Percentiles rank a stretch among this genome's conserved stretches.
phyloP scores from a whole-genome alignment of 257 asterid genomes.

The Galeopsis tetrahit region DNA sequence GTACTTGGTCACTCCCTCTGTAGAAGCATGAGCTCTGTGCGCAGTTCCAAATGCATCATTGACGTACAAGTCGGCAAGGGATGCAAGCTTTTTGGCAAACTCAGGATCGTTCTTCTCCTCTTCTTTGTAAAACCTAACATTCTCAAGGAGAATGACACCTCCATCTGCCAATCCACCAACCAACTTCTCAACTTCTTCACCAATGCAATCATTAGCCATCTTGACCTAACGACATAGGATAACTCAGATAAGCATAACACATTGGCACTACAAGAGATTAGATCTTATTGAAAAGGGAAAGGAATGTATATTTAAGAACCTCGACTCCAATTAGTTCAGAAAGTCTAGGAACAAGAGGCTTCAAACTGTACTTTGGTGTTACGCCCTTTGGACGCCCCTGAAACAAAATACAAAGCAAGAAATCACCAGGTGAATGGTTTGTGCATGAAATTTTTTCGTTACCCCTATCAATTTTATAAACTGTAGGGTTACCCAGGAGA shows the following conservation, averaged over 20 bases:
- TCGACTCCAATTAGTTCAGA: slow-evolving; percentile 79
- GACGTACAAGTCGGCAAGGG: slow-evolving; percentile 64
- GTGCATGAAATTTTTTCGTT: not conserved
- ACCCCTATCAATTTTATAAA: not conserved
- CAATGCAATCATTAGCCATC: slow-evolving; percentile 82
- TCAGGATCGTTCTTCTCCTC: slow-evolving; percentile 67
- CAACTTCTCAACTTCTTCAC: slow-evolving; percentile 77
- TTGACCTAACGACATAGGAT: slow-evolving; percentile 51
- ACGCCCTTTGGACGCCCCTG: slow-evolving; percentile 97
- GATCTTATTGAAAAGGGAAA: not conserved
- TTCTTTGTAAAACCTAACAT: slow-evolving; percentile 65
- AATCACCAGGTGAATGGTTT: not conserved
- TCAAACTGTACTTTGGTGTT: slow-evolving; percentile 93
- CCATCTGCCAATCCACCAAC: slow-evolving; percentile 74
- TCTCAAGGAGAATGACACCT: slow-evolving; percentile 80
- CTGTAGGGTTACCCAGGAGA: not conserved
- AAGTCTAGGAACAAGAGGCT: slow-evolving; percentile 86
- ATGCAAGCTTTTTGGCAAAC: slow-evolving; percentile 63
- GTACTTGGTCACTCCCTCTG: slow-evolving; percentile 57
- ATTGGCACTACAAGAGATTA: not conserved
- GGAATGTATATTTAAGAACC: slow-evolving; percentile 40
- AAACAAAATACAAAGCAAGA: slow-evolving; percentile 13
- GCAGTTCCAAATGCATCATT: slow-evolving; percentile 95
- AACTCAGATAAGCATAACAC: slow-evolving; percentile 17
- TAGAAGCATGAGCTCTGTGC: slow-evolving; percentile 68